A percentile compares a stretch with the other conserved stretches of the same genome.
Evolutionary conservation across 495 filamentous ascomycete species (phyloP).

Genomic region (Apodospora peruviana): DNA sequence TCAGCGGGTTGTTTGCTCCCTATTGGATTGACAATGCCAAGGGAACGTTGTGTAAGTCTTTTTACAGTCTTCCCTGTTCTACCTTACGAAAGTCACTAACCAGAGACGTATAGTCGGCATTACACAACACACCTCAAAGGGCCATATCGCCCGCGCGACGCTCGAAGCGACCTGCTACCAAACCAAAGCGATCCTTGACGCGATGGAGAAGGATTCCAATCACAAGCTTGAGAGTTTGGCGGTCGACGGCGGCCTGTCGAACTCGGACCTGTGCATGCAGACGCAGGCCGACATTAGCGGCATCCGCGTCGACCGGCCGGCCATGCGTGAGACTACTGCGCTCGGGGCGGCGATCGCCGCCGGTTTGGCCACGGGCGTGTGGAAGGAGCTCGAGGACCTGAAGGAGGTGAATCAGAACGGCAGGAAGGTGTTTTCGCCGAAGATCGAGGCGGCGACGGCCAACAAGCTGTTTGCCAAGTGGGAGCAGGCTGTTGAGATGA

Average conservation of each 20-base stretch:
- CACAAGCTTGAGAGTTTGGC: constrained; percentile 71
- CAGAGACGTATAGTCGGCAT: constrained; percentile 58
- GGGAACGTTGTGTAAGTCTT: constrained; percentile 72
- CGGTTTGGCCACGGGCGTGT: constrained; percentile 78
- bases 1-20: constrained; percentile 93
- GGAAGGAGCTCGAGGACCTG: constrained; percentile 75
- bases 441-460: constrained; percentile 55
- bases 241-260: constrained; percentile 93
- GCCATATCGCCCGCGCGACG: constrained; percentile 89
- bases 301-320: constrained; percentile 81
- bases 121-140: constrained; percentile 82
- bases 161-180: constrained; percentile 95
- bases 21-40: constrained; percentile 98
- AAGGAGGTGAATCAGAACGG: constrained; percentile 71
- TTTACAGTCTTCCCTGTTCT: background rate
- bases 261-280: constrained; percentile 94
- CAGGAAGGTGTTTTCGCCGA: constrained; percentile 67
- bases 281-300: constrained; percentile 87
- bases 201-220: constrained; percentile 88
- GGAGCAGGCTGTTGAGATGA: constrained; percentile 86
- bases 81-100: constrained; percentile 11
- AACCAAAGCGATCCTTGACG: constrained; percentile 88
- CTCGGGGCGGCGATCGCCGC: constrained; percentile 93
- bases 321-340: constrained; percentile 91
- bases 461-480: constrained; percentile 70